These are phyloP conservation scores for Stygiomarasmius scandens DNA, from an alignment of 1,284 basidiomycete genomes.

Conservation along the genomic window DNA sequence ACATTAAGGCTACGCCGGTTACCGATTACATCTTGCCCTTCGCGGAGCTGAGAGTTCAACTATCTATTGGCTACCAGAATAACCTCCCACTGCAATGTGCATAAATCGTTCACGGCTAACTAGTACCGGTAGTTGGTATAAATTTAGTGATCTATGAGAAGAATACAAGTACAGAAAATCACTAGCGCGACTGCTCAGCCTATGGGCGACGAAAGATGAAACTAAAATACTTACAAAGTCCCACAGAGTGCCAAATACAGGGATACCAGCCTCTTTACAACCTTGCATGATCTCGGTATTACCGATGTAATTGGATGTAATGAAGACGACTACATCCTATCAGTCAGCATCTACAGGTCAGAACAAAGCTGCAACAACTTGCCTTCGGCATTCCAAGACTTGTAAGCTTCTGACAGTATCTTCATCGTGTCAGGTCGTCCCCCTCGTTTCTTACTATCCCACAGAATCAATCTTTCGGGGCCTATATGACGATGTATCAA, in stretches of 20 bases:
- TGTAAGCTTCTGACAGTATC: conserved; percentile 66
- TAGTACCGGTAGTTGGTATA: neutral
- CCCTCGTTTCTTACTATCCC: conserved; percentile 72
- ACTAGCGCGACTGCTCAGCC: neutral
- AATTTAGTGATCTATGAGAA: neutral
- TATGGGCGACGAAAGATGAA: conserved; percentile 9
- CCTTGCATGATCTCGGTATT: conserved; percentile 77
- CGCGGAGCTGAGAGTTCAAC: neutral
- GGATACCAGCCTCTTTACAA: conserved; percentile 74
- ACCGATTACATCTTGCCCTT: neutral
- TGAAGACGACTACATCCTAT: conserved; percentile 61
- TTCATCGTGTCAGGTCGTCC: conserved; percentile 79
- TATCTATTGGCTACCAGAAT: neutral
- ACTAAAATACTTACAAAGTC: conserved; percentile 58
- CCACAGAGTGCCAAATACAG: conserved; percentile 73
- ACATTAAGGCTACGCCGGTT: neutral
- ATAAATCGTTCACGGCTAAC: neutral
- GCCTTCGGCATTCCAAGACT: conserved; percentile 74
- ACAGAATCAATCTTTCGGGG: conserved; percentile 69
- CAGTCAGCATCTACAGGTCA: neutral
- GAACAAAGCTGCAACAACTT: conserved; percentile 9
- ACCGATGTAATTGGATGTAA: conserved; percentile 75
- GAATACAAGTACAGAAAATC: conserved; percentile 9
- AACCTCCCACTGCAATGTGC: neutral
- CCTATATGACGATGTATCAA: conserved; percentile 68